Evolutionary conservation across 2,329 filamentous ascomycete genomes (phyloP), one percentile per base, ranked within the genome.

Genomic region (Penicillium fuscoglaucum): DNA sequence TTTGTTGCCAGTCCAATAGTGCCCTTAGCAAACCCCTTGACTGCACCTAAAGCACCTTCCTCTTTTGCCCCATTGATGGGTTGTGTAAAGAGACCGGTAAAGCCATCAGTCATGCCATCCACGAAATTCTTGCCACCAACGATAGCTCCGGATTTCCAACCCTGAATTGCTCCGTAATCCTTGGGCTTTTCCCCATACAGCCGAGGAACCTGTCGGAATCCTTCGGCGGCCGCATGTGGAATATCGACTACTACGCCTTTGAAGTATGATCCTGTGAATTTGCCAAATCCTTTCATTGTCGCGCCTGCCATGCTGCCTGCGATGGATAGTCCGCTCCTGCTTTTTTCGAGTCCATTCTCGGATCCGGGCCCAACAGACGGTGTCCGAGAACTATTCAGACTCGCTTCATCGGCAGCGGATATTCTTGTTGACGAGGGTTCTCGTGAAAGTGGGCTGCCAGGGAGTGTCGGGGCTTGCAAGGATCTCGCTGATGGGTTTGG

Each of bases 171-270:
- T 0, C 70, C 72, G 39, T 75, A 69, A 2, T 72, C 67, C 31
- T 68, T 66, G 4, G 72, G 67, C 28, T 69, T 65, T 28, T 76
- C 72, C 10, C 74, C 73, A 50, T 74, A 76, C 2, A 76, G 50
- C 15, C 58, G 68, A 0, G 75, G 75, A 2, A 70, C 65, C 17
- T 67, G 62, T 43, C 68, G 66, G 28, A 77, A 66, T 2, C 73
- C 75, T 57, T 77, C 73, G 2, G 74, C 59, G 0, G 70, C 56
- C 1, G 75, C 74, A 24, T 72, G 63, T 0, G 74, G 74, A 26
- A 76, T 54, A 46, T 75, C 71, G 5, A 77, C 69, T 0, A 72
- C 49, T 0, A 67, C 46, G 4, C 72, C 74, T 49, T 74, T 73
- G 31, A 65, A 60, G 45, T 59, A 63, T 4, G 55, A 57, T 3